Conservation (phyloP, 192 early-diverging fungal species). For the Irineochytrium annulatum region DNA sequence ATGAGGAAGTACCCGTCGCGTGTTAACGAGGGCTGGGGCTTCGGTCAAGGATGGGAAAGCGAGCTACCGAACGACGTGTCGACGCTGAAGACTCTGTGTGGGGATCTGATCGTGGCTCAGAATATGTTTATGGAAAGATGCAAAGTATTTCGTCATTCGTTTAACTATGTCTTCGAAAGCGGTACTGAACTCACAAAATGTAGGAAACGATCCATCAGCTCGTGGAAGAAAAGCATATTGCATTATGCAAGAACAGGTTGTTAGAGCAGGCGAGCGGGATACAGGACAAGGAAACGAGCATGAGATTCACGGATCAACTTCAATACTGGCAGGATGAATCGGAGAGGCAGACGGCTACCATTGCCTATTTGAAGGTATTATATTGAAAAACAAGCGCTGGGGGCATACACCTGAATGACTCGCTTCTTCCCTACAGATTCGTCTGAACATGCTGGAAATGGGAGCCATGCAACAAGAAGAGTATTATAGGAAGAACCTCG, state of each 20-base stretch:
- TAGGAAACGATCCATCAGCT: constrained; percentile 40
- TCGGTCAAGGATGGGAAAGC: constrained; percentile 17
- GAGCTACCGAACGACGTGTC: constrained; percentile 27
- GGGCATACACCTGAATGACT: not conserved
- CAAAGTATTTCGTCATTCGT: constrained; percentile 20
- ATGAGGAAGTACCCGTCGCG: too few relatives aligned
- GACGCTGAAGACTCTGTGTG: constrained; percentile 13
- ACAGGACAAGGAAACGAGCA: constrained; percentile 28
- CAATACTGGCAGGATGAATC: constrained; percentile 41
- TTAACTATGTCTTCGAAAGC: not conserved
- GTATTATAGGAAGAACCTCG: constrained; percentile 41
- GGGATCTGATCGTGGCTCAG: constrained; percentile 32
- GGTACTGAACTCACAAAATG: not conserved
- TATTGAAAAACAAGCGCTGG: constrained; percentile 5
- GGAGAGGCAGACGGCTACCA: constrained; percentile 33
- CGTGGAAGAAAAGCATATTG: constrained; percentile 39
- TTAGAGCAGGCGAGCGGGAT: constrained; percentile 39
- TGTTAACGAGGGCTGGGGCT: too few relatives aligned
- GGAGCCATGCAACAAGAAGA: constrained; percentile 39
- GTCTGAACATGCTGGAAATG: constrained; percentile 40
- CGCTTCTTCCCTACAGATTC: constrained; percentile 8
- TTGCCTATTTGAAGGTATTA: constrained; percentile 44
- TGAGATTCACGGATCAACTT: constrained; percentile 35
- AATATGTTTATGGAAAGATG: constrained; percentile 34
- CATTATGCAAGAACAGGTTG: constrained; percentile 32